Base-by-base conservation (phyloP, 2,329 filamentous ascomycete species). In the Stagonosporopsis vannaccii region DNA sequence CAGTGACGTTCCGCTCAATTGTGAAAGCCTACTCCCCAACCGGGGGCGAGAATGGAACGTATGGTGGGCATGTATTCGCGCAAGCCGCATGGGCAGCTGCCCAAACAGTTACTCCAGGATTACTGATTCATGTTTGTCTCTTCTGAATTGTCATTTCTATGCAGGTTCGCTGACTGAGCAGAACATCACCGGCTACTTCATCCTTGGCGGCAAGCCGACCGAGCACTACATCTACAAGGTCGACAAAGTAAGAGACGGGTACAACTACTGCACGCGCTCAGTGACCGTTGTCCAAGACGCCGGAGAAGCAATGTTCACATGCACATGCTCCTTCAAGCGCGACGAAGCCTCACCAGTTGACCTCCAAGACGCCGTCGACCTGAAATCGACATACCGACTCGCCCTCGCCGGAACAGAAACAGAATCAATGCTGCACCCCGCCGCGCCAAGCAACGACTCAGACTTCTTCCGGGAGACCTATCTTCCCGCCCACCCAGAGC, bases 51-150 rank as follows among this genome's bases (percentile, higher is more conserved):
- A 73, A 73, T 2, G 73, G 77, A 13, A 79, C 82, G 0, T 85
- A 84, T 68, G 83, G 83, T 12, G 83, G 83, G 1, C 82, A 86
- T 72, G 82, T 85, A 4, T 85, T 81, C 61, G 80, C 81, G n/a
- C 84, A 85, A 68, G 80, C 83, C 28, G 82, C 81, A 15, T 85
- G 81, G 75, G 83, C 83, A 15, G 83, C 84, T 8, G 80, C 80
- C 8, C 80, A 84, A 58, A 85, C 83, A 1, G 80, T 85, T 12
- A 66, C 63, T 6, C 70, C 76, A 25, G 83, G 81, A 2, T 80
- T 83, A 45, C 66, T 84, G 25, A 73, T 85, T 20, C 82, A 85
- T 71, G 82, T 84, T 73, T 67, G 52, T 51, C 13, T 19, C 3
- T 6, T 32, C 17, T 8, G 20, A 6, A 41, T 20, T 6, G 22